These are phyloP conservation scores for Gentiana straminea DNA, from an alignment of 257 asterid genomes.

Conservation along the genomic window DNA sequence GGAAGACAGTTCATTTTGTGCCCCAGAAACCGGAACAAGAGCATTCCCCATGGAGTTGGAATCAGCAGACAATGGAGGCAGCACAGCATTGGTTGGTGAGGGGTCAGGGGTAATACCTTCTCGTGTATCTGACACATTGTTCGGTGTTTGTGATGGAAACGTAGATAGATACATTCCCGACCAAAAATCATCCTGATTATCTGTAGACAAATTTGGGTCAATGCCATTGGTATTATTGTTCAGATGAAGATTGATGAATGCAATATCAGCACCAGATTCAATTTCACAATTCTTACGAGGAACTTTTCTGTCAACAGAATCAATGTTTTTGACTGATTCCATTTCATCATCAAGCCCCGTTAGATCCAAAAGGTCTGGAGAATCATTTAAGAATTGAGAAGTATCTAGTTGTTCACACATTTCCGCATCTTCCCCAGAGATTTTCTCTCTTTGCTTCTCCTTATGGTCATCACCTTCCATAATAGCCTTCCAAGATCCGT, in stretches of 20 bases:
- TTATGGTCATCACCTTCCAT: slow-evolving; percentile 32
- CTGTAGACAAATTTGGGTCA: slow-evolving; percentile 20
- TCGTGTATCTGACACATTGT: slow-evolving; percentile 17
- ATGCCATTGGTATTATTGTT: slow-evolving; percentile 11
- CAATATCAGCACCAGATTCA: slow-evolving; percentile 15
- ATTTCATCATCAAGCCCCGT: slow-evolving; percentile 41
- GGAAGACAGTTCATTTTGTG: slow-evolving; percentile 23
- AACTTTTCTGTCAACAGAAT: slow-evolving; percentile 33
- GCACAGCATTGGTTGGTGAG: slow-evolving; percentile 11
- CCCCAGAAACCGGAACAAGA: slow-evolving; percentile 20
- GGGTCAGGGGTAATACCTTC: slow-evolving; percentile 17
- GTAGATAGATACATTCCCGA: slow-evolving; percentile 36
- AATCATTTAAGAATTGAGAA: slow-evolving; percentile 14
- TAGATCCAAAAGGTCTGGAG: slow-evolving; percentile 42
- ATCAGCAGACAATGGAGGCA: slow-evolving; percentile 20
- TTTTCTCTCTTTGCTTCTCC: slow-evolving; percentile 28
- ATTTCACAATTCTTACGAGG: slow-evolving; percentile 10
- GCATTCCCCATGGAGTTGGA: slow-evolving; percentile 18
- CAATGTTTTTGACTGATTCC: slow-evolving; percentile 14
- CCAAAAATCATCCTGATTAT: slow-evolving; percentile 36
- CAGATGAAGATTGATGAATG: slow-evolving; percentile 6
- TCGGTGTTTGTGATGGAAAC: slow-evolving; percentile 20
- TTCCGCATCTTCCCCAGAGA: slow-evolving; percentile 17
- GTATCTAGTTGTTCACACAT: slow-evolving; percentile 24
- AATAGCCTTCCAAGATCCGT: slow-evolving; percentile 73